Percentiles rank a stretch among this genome's conserved stretches.
Conservation (phyloP, 2,329 filamentous ascomycete species). For the Xylariaceae sp. region DNA sequence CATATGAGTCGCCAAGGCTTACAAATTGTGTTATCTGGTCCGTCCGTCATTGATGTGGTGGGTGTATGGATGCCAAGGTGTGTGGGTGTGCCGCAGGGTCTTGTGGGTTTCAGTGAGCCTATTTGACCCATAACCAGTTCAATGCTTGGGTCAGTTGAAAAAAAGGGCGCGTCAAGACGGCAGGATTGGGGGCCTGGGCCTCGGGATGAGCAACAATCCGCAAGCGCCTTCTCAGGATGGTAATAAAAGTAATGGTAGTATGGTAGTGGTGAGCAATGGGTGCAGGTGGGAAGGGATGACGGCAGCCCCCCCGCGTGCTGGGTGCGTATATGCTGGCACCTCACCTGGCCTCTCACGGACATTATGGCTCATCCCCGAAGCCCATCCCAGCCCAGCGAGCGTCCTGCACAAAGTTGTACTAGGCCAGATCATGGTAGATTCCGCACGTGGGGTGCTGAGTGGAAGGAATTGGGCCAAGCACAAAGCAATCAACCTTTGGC, state of each 20-base stretch:
- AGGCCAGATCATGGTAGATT: neutral
- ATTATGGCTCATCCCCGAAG: conserved; percentile 27
- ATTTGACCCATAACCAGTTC: neutral
- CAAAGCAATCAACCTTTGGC: conserved; percentile 3
- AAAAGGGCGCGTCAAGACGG: conserved; percentile 7
- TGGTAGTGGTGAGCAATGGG: conserved; percentile 6
- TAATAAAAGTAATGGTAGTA: neutral
- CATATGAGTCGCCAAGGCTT: conserved; percentile 39
- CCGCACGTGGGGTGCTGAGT: conserved; percentile 41
- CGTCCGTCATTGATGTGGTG: conserved; percentile 29
- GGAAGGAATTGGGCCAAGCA: conserved; percentile 32
- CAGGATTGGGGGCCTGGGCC: conserved; percentile 8
- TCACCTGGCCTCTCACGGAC: conserved; percentile 25
- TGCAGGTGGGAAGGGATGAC: neutral
- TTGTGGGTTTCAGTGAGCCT: conserved; percentile 15
- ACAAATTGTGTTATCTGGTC: conserved; percentile 31
- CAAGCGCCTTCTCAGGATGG: conserved; percentile 20
- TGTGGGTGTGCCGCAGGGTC: conserved; percentile 20
- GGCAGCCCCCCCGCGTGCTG: conserved; percentile 9
- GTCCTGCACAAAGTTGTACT: conserved; percentile 21
- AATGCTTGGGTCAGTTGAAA: conserved; percentile 11
- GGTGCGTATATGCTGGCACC: neutral
- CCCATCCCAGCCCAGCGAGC: too few species aligned
- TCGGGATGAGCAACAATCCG: conserved; percentile 4
- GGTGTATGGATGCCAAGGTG: conserved; percentile 22